A percentile compares a stretch with the other conserved stretches of the same genome.
Evolutionary conservation across 208 protist genomes (phyloP).

Genomic region (Wallacemonas rigidus): DNA sequence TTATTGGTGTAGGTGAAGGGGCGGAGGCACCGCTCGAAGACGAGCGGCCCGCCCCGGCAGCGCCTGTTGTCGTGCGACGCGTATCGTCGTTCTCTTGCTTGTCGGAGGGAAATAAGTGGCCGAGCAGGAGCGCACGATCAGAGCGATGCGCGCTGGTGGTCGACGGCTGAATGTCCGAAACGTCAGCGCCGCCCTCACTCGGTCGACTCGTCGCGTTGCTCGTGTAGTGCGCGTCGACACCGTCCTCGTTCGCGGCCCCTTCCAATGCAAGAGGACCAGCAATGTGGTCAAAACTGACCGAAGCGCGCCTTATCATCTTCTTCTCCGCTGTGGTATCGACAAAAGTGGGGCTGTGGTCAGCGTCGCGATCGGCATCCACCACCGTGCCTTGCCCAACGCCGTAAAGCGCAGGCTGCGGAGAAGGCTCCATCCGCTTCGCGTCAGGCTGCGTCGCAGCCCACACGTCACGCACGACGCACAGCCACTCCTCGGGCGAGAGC

Average conservation of each 20-base stretch:
- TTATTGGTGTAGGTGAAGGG: no score
- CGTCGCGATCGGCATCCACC: neutral
- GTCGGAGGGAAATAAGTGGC: slow-evolving; percentile 3
- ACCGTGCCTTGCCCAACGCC: neutral
- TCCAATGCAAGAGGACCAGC: neutral
- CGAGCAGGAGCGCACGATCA: neutral
- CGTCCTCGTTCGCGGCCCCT: neutral
- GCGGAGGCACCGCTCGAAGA: no score
- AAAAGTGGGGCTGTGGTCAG: neutral
- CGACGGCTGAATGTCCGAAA: neutral
- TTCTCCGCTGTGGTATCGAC: slow-evolving; percentile 4
- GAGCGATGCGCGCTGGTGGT: neutral
- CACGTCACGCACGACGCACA: slow-evolving; percentile 23
- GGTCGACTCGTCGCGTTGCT: slow-evolving; percentile 1
- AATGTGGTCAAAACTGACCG: slow-evolving; percentile 1
- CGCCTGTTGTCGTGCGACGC: no score
- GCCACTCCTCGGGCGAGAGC: slow-evolving; percentile 29
- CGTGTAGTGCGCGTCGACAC: neutral
- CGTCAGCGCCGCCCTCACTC: neutral
- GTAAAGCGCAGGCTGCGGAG: neutral
- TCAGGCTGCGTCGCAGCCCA: neutral
- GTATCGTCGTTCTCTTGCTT: neutral
- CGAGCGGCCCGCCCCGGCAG: no score
- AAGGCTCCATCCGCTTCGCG: neutral
- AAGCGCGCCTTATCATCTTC: neutral